phyloP scores from a whole-genome alignment of 106 monocot genomes.

The Dactylorhiza incarnata region DNA sequence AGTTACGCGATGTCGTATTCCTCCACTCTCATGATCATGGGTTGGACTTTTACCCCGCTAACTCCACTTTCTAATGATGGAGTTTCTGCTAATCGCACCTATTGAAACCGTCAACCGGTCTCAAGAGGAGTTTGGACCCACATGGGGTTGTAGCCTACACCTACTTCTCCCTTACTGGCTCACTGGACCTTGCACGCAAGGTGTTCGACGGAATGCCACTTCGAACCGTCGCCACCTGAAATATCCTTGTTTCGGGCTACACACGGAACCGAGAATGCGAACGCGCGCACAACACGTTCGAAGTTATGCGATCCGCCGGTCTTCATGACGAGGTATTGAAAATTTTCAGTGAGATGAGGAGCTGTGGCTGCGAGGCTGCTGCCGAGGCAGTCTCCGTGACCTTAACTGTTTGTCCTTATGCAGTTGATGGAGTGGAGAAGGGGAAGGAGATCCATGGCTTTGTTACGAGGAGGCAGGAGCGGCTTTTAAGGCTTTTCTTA shows the following conservation, averaged over 20 bases:
- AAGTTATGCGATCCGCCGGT: constrained; percentile 34
- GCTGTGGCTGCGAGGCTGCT: constrained; percentile 9
- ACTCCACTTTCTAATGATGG: too few relatives aligned
- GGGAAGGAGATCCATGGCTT: constrained; percentile 45
- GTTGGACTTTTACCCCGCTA: too few relatives aligned
- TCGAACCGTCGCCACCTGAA: constrained; percentile 42
- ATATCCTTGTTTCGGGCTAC: constrained; percentile 42
- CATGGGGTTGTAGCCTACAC: too few relatives aligned
- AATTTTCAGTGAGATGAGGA: constrained; percentile 43
- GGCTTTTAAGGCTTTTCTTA: constrained; percentile 39
- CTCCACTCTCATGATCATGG: too few relatives aligned
- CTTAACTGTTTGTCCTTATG: constrained; percentile 46
- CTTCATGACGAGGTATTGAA: constrained; percentile 22
- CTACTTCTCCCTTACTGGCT: too few relatives aligned
- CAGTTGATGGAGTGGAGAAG: constrained; percentile 10
- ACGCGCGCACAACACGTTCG: constrained; percentile 18
- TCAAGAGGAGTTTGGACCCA: too few relatives aligned
- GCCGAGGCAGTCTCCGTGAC: constrained; percentile 38
- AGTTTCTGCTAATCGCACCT: too few relatives aligned
- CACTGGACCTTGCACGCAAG: constrained; percentile 21
- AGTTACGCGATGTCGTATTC: too few relatives aligned
- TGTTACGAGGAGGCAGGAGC: constrained; percentile 12
- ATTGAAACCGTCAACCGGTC: too few relatives aligned
- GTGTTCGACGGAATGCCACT: constrained; percentile 55
- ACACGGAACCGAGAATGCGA: constrained; percentile 17